Percentiles rank a stretch among this genome's conserved stretches.
Evolutionary conservation across 2,329 filamentous ascomycete genomes (phyloP).

Genomic region (Cladosporium sp.): DNA sequence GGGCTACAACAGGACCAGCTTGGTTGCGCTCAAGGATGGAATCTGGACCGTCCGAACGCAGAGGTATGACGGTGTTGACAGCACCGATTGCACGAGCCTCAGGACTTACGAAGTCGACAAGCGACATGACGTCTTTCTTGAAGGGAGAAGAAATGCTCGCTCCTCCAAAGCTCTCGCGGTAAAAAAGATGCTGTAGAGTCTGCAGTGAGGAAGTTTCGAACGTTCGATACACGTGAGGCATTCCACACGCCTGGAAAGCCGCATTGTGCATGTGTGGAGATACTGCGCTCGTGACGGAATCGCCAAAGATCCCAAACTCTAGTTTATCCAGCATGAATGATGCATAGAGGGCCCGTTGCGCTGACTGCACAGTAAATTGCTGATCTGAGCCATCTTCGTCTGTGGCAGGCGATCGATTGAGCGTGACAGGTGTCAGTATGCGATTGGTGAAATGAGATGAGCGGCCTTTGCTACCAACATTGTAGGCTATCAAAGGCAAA

Average conservation of each 20-base stretch:
- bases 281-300: constrained; percentile 60
- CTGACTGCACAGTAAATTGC: too few species aligned
- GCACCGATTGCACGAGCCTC: constrained; percentile 67
- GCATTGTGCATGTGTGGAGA: constrained; percentile 68
- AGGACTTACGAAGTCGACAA: constrained; percentile 57
- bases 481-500: not conserved
- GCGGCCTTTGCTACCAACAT: not conserved
- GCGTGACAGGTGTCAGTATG: not conserved
- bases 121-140: constrained; percentile 61
- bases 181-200: constrained; percentile 56
- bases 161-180: constrained; percentile 58
- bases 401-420: too few species aligned
- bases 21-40: constrained; percentile 47
- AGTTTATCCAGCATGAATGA: constrained; percentile 54
- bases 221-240: constrained; percentile 57
- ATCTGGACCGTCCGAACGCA: constrained; percentile 52
- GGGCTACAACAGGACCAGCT: constrained; percentile 56
- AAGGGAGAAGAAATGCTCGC: constrained; percentile 63
- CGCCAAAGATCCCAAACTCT: constrained; percentile 63
- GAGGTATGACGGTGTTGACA: constrained; percentile 64
- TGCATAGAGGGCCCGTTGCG: too few species aligned
- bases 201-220: constrained; percentile 55
- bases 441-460: not conserved
- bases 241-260: constrained; percentile 56
- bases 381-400: too few species aligned